These are phyloP conservation scores for Kwoniella heveanensis DNA, from an alignment of 768 basidiomycete species.

Conservation along the genomic window DNA sequence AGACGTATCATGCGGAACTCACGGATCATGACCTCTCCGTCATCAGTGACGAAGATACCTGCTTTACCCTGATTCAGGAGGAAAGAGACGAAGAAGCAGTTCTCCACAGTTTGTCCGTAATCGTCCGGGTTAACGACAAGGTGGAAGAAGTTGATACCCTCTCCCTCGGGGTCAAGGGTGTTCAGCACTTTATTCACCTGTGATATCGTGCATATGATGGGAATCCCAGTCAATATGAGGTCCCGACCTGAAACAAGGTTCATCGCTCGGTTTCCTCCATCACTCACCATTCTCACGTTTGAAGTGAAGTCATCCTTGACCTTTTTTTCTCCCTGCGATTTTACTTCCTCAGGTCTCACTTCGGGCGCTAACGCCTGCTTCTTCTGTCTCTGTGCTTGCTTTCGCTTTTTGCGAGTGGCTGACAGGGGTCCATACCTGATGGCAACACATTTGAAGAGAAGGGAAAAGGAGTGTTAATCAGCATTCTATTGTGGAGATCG, in stretches of 20 bases:
- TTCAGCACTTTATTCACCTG: slow-evolving; percentile 69
- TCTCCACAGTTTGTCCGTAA: slow-evolving; percentile 94
- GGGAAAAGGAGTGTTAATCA: background rate
- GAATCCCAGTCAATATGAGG: too few species aligned
- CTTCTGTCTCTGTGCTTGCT: slow-evolving; percentile 67
- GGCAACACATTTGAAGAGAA: background rate
- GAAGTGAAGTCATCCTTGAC: slow-evolving; percentile 23
- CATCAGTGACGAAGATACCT: slow-evolving; percentile 59
- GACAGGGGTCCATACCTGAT: slow-evolving; percentile 86
- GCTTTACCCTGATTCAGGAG: slow-evolving; percentile 75
- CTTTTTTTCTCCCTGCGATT: slow-evolving; percentile 26
- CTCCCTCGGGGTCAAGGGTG: slow-evolving; percentile 44
- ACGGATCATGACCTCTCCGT: slow-evolving; percentile 76
- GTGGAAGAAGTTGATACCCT: slow-evolving; percentile 73
- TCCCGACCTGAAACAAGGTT: too few species aligned
- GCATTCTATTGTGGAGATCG: too few species aligned
- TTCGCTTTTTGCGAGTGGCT: slow-evolving; percentile 79
- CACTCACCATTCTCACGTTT: slow-evolving; percentile 22
- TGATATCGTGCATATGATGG: background rate
- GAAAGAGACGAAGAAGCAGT: slow-evolving; percentile 92
- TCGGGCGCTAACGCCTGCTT: slow-evolving; percentile 68
- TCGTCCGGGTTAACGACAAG: slow-evolving; percentile 87
- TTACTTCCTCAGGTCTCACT: slow-evolving; percentile 69
- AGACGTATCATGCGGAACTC: slow-evolving; percentile 9
- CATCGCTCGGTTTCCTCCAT: too few species aligned